A percentile compares a stretch with the other conserved stretches of the same genome.
Evolutionary conservation across 495 filamentous ascomycete species (phyloP).

Genomic region (Recurvomyces mirabilis): DNA sequence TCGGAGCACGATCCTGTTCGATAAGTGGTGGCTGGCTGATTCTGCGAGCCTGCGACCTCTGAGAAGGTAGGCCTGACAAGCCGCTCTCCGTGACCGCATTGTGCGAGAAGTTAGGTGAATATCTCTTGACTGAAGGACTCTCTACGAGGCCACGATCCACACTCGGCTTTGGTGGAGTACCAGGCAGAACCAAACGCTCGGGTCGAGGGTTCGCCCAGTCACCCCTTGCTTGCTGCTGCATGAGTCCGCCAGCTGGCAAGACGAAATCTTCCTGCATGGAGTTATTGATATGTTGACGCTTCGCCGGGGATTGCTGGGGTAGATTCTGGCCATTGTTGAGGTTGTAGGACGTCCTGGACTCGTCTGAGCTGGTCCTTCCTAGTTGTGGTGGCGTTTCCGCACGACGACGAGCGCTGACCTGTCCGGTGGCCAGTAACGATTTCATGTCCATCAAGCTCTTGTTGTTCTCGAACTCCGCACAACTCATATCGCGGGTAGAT

Average conservation of each 20-base stretch:
- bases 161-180: constrained; percentile 1
- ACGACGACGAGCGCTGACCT: not conserved
- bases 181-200: constrained; percentile 1
- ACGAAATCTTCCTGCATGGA: too few species aligned
- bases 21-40: constrained; percentile 4
- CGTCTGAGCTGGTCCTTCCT: constrained; percentile 3
- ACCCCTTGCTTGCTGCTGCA: constrained; percentile 19
- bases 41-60: too few species aligned
- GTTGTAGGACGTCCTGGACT: constrained; percentile 6
- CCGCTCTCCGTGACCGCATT: too few species aligned
- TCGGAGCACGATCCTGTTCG: not conserved
- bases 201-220: constrained; percentile 8
- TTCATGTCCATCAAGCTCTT: constrained; percentile 21
- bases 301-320: constrained; percentile 6
- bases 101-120: too few species aligned
- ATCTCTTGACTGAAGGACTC: constrained; percentile 9
- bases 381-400: constrained; percentile 3
- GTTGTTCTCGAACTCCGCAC: constrained; percentile 9
- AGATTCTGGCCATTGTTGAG: not conserved
- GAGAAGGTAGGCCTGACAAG: too few species aligned
- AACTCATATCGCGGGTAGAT: too few species aligned
- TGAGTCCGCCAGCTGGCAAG: too few species aligned
- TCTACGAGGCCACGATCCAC: constrained; percentile 3
- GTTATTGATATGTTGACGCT: constrained; percentile 6
- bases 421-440: not conserved